Evolutionary conservation across 805 yeast species (phyloP), one percentile per base, ranked within the genome.

Genomic region (Lachancea thermotolerans): DNA sequence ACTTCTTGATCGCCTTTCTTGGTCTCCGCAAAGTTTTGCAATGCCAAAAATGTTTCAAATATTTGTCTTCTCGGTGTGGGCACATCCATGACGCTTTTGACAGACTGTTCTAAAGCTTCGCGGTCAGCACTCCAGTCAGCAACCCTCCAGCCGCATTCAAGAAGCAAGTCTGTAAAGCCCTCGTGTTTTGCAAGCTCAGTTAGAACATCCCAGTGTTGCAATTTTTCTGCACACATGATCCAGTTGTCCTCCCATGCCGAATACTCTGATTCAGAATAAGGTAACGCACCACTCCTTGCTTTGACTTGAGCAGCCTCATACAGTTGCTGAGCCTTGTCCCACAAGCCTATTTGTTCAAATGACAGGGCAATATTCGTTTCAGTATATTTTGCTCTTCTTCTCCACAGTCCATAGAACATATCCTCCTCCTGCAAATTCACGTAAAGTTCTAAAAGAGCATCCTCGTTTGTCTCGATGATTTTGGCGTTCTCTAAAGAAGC

Each of bases 141-240:
- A 34, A 93, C 95, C 58, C 99, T 75, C 99, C 99, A 93, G 33
- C 98, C 99, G 74, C 99, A 95, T 64, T 93, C 99, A n/a, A 93
- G 71, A 21, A 95, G 68, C 52, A 93, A 71, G 58, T 93, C 99
- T 0, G 97, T 89, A 61, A 91, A 95, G 0, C 97, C 97, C 70
- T 95, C 99, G 59, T 95, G 98, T 56, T 91, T 89, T 2, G 99
- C 97, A 28, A 95, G 72, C 57, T 93, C 99, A 0, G 99, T 91
- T 48, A 93, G 71, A 39, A 93, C 83, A 59, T 93, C 99, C 99
- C 99, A 93, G 53, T 93, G 97, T 60, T 93, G 99, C 35, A 93
- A 70, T 63, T 91, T 91, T 60, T 93, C 97, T 2, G 99, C 96
- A 70, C 99, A 90, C 33, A 86, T 68, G 46, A 93, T 89, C 99